Evolutionary conservation across 2,329 filamentous ascomycete species (phyloP).

Genomic region (Colletotrichum australisinense): DNA sequence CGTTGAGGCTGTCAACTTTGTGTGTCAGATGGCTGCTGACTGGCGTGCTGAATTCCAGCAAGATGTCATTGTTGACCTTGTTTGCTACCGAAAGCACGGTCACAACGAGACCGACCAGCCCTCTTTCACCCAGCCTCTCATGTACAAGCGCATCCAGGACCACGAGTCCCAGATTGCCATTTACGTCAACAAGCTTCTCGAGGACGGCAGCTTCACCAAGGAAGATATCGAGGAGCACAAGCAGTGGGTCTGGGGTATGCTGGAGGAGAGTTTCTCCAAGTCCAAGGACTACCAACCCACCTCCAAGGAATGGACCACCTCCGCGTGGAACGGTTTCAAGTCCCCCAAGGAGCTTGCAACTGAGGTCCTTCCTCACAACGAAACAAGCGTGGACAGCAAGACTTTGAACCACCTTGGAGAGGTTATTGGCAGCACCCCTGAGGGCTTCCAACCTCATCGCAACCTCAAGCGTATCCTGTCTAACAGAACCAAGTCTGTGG

Average conservation of each 20-base stretch:
- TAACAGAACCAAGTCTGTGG: conserved; percentile 90
- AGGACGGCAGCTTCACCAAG: conserved; percentile 95
- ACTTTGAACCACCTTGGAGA: conserved; percentile 85
- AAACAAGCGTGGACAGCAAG: conserved; percentile 81
- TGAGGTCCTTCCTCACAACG: conserved; percentile 91
- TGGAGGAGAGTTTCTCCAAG: conserved; percentile 96
- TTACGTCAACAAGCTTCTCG: conserved; percentile 90
- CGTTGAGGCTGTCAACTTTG: conserved; percentile 97
- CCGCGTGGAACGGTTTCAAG: conserved; percentile 99
- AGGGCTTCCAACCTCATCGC: conserved; percentile 89
- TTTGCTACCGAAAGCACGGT: conserved; percentile 98
- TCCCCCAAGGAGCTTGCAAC: conserved; percentile 97
- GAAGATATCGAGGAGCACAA: conserved; percentile 99
- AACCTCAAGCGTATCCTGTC: conserved; percentile 97
- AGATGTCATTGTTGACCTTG: conserved; percentile 96
- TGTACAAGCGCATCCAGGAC: conserved; percentile 97
- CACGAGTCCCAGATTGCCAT: conserved; percentile 89
- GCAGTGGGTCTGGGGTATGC: conserved; percentile 99
- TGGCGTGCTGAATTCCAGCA: conserved; percentile 99
- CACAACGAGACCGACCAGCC: conserved; percentile 99
- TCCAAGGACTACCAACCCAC: conserved; percentile 98
- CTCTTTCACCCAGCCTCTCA: conserved; percentile 98
- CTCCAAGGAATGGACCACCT: conserved; percentile 98
- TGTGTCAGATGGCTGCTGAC: conserved; percentile 95
- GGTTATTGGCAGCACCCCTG: conserved; percentile 81